phyloP scores from a whole-genome alignment of 1,284 basidiomycete species.

The Cutaneotrichosporon sp. region DNA sequence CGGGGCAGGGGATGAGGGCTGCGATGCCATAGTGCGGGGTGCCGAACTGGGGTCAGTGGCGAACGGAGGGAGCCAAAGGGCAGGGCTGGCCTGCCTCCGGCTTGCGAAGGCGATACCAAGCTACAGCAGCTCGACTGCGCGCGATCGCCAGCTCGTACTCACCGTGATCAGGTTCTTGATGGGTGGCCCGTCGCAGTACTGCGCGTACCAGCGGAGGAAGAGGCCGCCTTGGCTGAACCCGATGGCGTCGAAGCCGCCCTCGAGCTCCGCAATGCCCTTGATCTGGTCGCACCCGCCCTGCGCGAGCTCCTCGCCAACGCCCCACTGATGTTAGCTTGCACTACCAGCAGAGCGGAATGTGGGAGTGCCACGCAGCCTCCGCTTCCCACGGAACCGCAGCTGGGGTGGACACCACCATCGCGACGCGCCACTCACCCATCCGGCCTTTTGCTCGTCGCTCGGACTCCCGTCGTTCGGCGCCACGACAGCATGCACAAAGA shows the following conservation, averaged over 20 bases:
- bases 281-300: conserved; percentile 20
- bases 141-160: too few relatives aligned
- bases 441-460: conserved; percentile 71
- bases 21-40: conserved; percentile 53
- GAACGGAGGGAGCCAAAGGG: too few relatives aligned
- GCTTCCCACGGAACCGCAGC: neutral
- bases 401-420: too few relatives aligned
- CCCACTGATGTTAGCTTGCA: conserved; percentile 39
- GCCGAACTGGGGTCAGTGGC: conserved; percentile 54
- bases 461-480: conserved; percentile 64
- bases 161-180: conserved; percentile 82
- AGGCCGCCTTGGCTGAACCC: conserved; percentile 95
- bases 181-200: conserved; percentile 76
- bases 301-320: conserved; percentile 39
- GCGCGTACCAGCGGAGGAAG: conserved; percentile 85
- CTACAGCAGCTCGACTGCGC: too few relatives aligned
- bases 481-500: conserved; percentile 81
- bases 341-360: too few relatives aligned
- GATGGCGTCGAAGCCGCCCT: conserved; percentile 71
- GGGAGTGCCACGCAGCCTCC: too few relatives aligned
- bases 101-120: too few relatives aligned
- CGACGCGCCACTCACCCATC: conserved; percentile 75
- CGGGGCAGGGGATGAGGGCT: conserved; percentile 51
- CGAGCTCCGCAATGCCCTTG: conserved; percentile 12
- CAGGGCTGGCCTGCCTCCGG: too few relatives aligned